Evolutionary conservation across 768 basidiomycete genomes (phyloP).

Genomic region (Glaciozyma antarctica): DNA sequence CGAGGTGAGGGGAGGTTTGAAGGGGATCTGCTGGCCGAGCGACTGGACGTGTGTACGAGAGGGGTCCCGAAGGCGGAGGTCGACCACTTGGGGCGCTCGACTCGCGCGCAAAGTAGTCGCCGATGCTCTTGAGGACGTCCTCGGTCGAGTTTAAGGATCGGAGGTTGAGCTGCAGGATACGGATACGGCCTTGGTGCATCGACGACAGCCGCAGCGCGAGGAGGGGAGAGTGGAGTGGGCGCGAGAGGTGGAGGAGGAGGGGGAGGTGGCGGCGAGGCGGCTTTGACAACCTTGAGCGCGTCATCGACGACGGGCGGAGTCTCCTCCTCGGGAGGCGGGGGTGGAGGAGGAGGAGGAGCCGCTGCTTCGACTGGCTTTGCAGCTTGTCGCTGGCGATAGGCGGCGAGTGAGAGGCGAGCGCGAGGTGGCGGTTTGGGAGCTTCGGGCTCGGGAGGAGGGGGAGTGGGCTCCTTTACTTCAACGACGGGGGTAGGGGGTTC

Average conservation of each 20-base stretch:
- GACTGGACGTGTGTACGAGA: not conserved
- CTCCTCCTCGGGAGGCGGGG: constrained; percentile 6
- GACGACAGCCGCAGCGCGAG: not conserved
- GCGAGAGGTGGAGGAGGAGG: not conserved
- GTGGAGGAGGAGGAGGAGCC: not conserved
- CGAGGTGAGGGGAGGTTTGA: not conserved
- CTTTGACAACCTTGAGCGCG: not conserved
- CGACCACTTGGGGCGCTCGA: not conserved
- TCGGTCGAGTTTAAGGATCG: constrained; percentile 16
- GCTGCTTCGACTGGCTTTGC: constrained; percentile 3
- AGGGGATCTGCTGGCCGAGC: not conserved
- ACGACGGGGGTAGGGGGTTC: not conserved
- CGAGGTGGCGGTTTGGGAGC: constrained; percentile 19
- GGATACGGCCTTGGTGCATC: not conserved
- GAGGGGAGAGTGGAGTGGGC: not conserved
- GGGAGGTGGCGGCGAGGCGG: constrained; percentile 1
- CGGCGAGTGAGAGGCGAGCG: constrained; percentile 22
- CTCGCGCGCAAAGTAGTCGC: constrained; percentile 22
- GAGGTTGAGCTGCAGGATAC: not conserved
- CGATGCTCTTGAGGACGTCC: constrained; percentile 31
- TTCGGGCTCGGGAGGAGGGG: constrained; percentile 3
- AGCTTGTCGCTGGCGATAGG: constrained; percentile 21
- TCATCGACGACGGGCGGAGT: not conserved
- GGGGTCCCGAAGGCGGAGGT: not conserved
- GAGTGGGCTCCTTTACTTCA: not conserved